Conservation (phyloP, 176 grass and related monocot species). For the Musa troglodytarum region DNA sequence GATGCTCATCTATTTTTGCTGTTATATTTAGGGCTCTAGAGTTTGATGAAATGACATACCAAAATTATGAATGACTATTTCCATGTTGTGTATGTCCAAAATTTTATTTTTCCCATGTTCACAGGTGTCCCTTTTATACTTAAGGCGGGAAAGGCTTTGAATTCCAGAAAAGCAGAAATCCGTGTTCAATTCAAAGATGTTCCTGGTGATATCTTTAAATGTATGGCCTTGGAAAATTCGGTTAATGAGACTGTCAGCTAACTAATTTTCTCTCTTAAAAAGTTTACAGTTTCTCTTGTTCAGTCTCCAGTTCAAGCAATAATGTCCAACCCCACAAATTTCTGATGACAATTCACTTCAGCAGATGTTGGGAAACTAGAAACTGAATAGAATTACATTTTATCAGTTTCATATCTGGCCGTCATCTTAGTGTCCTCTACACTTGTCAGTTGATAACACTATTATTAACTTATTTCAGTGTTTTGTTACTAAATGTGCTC, state of each 20-base stretch:
- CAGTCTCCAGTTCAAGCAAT: not conserved
- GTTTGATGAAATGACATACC: not conserved
- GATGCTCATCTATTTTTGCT: not conserved
- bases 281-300: not conserved
- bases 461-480: slow-evolving; percentile 19
- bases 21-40: not conserved
- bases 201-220: slow-evolving; percentile 98
- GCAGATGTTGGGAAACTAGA: not conserved
- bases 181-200: slow-evolving; percentile 99
- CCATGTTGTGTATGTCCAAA: too few species aligned
- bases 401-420: not conserved
- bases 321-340: not conserved
- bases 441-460: too few species aligned
- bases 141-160: slow-evolving; percentile 97
- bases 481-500: slow-evolving; percentile 22
- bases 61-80: not conserved
- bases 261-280: not conserved
- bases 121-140: slow-evolving; percentile 98
- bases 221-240: slow-evolving; percentile 28
- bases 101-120: slow-evolving; percentile 24
- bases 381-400: not conserved
- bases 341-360: not conserved
- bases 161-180: slow-evolving; percentile 94
- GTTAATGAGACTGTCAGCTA: not conserved
- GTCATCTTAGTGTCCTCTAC: not conserved